Evolutionary conservation across 2,329 filamentous ascomycete species (phyloP), one percentile per base, ranked within the genome.

Genomic region (Nannizzia gypsea): DNA sequence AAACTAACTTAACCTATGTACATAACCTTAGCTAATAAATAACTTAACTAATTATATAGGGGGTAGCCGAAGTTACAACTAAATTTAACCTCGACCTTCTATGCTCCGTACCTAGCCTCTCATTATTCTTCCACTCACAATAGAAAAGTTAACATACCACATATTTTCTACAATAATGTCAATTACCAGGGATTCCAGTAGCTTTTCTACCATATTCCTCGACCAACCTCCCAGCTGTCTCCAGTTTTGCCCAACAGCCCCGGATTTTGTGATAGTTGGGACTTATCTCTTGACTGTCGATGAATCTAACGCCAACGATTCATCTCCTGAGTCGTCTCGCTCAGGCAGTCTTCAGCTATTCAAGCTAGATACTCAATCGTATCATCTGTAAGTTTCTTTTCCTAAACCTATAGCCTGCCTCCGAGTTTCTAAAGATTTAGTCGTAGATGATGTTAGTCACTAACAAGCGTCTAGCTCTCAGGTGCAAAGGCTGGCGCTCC

Each of bases 281-380:
- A 96, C 91, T 1, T 96, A 96, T 72, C 83, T 87, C 63, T 79
- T 96, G 36, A 69, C 69, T 24, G 69, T 75, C 60, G 66, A 63
- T 20, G 68, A 70, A 52, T 66, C 64, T 9, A 67, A 67, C 15
- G 64, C 66, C 38, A 66, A 62, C 20, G 58, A 64, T 11, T 40
- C 28, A 24, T 52, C 48, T 2, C 63, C 70, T 59, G 66, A 77
- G 1, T 87, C 90, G 68, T 81, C 74, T 56, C 84, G 89, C 44
- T 87, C 85, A 63, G 89, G 90, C 1, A 90, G 86, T 69, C 73
- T 95, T 34, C 72, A 90, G 17, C 75, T 92, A 2, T 88, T 87
- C 67, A 77, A 73, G 36, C 66, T 89, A 2, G 68, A 77, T 59
- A 65, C 67, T 0, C 59, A 61, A 28, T 68, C 66, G 26, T 65